These are phyloP conservation scores for Enterocytospora artemiae DNA, from an alignment of 371 early-diverging fungal species.

Conservation along the genomic window DNA sequence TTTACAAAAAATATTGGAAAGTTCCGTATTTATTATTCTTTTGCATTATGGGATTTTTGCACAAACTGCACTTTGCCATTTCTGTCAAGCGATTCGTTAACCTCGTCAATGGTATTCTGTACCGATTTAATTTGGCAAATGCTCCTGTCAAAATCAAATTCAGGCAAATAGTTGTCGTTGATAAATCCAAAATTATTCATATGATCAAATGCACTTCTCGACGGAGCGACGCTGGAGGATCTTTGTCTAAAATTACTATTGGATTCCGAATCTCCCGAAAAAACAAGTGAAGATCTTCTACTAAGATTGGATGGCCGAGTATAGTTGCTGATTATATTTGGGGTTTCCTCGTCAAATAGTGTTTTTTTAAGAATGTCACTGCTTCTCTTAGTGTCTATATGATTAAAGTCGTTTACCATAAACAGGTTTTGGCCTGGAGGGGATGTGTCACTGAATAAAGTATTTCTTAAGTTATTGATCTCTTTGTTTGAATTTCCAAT, in stretches of 20 bases:
- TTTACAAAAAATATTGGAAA: too few species aligned
- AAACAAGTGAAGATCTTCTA: too few species aligned
- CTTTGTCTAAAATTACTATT: too few species aligned
- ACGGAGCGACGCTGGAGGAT: background rate
- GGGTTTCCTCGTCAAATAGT: conserved; percentile 2
- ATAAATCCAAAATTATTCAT: conserved; percentile 12
- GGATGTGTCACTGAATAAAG: background rate
- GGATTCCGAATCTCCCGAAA: too few species aligned
- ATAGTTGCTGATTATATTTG: too few species aligned
- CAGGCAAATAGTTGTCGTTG: conserved; percentile 3
- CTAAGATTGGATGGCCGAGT: too few species aligned
- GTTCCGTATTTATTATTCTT: too few species aligned
- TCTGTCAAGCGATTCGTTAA: background rate
- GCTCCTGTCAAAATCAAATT: background rate
- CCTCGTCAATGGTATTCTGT: background rate
- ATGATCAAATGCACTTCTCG: background rate
- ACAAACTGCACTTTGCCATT: background rate
- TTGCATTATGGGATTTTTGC: background rate
- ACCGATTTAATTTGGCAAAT: background rate
- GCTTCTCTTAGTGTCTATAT: background rate
- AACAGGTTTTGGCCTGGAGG: background rate
- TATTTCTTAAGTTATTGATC: background rate
- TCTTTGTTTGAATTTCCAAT: background rate
- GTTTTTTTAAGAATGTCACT: background rate
- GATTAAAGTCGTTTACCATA: background rate